phyloP scores from a whole-genome alignment of 1,284 basidiomycete genomes.

The Tilletia horrida region DNA sequence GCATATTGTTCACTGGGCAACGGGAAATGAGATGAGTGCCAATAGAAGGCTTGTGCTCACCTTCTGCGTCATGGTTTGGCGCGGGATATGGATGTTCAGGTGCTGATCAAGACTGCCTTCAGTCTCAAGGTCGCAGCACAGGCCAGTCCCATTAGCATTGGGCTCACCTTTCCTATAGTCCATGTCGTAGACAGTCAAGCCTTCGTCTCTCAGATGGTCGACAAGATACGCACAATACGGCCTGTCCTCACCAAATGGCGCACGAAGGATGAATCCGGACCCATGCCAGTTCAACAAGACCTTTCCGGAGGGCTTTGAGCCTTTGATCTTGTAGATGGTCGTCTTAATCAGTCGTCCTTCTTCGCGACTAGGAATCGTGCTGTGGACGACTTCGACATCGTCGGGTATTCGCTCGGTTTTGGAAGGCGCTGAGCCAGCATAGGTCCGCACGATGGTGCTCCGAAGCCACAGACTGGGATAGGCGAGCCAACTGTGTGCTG shows the following conservation, averaged over 20 bases:
- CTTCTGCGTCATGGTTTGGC: not conserved
- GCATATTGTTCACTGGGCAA: too few species aligned
- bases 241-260: slow-evolving; percentile 3
- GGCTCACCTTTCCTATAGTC: slow-evolving; percentile 8
- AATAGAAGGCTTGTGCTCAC: too few species aligned
- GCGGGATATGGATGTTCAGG: slow-evolving; percentile 11
- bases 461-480: not conserved
- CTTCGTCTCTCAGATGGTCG: slow-evolving; percentile 1
- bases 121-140: too few species aligned
- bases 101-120: too few species aligned
- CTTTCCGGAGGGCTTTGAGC: slow-evolving; percentile 1
- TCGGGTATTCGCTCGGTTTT: not conserved
- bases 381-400: slow-evolving; percentile 11
- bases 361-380: slow-evolving; percentile 1
- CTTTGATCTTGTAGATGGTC: not conserved
- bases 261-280: not conserved
- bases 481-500: not conserved
- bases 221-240: not conserved
- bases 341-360: not conserved
- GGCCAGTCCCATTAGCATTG: too few species aligned
- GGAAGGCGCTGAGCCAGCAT: not conserved
- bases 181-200: not conserved
- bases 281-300: slow-evolving; percentile 4
- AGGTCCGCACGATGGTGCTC: not conserved
- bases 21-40: too few species aligned